Evolutionary conservation across 257 asterid species (phyloP).

Genomic region (Ilex aquifolium): DNA sequence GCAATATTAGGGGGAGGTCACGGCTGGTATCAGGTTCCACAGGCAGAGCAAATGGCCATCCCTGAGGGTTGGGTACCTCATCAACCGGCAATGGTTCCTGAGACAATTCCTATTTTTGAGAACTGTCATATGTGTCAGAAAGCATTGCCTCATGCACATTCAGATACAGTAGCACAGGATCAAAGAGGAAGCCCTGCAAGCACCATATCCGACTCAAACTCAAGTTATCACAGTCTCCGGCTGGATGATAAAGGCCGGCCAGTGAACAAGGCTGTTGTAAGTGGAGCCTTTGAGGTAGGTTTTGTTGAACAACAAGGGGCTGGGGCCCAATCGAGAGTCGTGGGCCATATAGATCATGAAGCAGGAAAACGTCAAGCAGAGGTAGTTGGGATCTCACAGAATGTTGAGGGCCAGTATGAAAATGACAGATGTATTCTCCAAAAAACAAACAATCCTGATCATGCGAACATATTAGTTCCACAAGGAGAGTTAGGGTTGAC

Average conservation of each 20-base stretch:
- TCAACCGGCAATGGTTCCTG: constrained; percentile 34
- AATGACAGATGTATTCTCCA: constrained; percentile 32
- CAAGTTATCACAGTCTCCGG: constrained; percentile 46
- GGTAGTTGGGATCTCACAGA: constrained; percentile 29
- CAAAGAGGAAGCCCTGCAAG: constrained; percentile 45
- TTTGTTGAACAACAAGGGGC: constrained; percentile 32
- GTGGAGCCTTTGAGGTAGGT: constrained; percentile 36
- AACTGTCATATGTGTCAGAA: constrained; percentile 91
- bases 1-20: constrained; percentile 43
- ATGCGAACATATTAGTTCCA: constrained; percentile 34
- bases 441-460: constrained; percentile 45
- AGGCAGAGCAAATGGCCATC: constrained; percentile 38
- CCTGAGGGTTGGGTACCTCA: constrained; percentile 36
- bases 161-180: constrained; percentile 73
- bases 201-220: constrained; percentile 35
- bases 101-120: constrained; percentile 30
- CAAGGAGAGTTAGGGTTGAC: constrained; percentile 39
- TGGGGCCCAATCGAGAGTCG: constrained; percentile 25
- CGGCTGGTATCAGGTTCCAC: constrained; percentile 63
- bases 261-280: constrained; percentile 27
- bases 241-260: constrained; percentile 64
- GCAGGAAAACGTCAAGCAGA: constrained; percentile 33
- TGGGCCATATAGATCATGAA: constrained; percentile 28
- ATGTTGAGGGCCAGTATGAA: constrained; percentile 32
- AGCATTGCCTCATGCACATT: constrained; percentile 94